These are phyloP conservation scores for Syzygium aqueum DNA, from an alignment of 345 rosid species.

Conservation along the genomic window DNA sequence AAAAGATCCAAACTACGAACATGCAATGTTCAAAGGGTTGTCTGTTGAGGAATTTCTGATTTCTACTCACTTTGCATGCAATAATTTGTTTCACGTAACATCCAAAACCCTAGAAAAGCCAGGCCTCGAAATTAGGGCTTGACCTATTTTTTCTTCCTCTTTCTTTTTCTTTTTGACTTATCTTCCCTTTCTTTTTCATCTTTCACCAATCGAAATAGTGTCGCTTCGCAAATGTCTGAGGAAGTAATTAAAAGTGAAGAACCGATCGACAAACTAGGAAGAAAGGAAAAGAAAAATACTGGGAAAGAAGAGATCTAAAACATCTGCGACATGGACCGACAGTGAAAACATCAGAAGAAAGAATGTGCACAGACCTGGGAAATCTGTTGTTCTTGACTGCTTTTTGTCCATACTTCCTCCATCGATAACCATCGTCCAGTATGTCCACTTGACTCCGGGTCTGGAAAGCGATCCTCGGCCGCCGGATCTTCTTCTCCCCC, in stretches of 20 bases:
- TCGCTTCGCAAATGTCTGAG: neutral
- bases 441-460: slow-evolving; percentile 61
- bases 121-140: neutral
- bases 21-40: neutral
- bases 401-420: slow-evolving; percentile 75
- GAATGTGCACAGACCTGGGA: slow-evolving; percentile 20
- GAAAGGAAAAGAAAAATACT: neutral
- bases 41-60: neutral
- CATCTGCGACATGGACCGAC: neutral
- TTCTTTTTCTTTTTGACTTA: neutral
- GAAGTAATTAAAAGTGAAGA: neutral
- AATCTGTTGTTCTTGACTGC: slow-evolving; percentile 59
- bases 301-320: neutral
- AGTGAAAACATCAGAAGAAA: neutral
- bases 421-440: slow-evolving; percentile 65
- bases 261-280: neutral
- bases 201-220: neutral
- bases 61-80: neutral
- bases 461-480: slow-evolving; percentile 53
- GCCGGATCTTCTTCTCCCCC: slow-evolving; percentile 32
- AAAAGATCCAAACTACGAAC: neutral
- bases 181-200: neutral
- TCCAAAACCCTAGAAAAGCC: neutral
- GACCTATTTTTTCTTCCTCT: neutral
- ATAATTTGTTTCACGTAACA: neutral